Evolutionary conservation across 164 flowering plant genomes (phyloP).

Genomic region (Paratinospora sagittata): DNA sequence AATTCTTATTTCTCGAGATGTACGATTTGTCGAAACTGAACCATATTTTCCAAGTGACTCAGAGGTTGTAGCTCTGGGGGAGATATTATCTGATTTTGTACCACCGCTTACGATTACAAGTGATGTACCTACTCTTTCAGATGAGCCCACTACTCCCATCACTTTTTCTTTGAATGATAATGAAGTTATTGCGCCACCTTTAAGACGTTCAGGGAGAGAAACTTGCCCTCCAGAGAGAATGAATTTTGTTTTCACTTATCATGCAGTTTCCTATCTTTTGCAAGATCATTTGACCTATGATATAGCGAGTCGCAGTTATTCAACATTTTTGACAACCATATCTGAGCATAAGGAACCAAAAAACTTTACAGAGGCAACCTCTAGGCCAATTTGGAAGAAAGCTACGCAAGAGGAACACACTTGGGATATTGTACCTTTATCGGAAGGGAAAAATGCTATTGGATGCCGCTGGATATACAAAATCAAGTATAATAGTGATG

Average conservation of each 20-base stretch:
- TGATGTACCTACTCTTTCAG: background rate
- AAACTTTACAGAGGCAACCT: background rate
- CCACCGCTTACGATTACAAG: background rate
- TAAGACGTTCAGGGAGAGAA: background rate
- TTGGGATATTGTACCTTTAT: constrained; percentile 2
- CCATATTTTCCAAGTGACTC: background rate
- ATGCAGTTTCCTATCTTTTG: background rate
- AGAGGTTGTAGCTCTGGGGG: background rate
- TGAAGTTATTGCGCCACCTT: background rate
- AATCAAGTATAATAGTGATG: constrained; percentile 5
- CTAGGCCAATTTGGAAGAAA: background rate
- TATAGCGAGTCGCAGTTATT: background rate
- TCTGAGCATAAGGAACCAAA: background rate
- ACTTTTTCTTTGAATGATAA: background rate
- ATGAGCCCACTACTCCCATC: background rate
- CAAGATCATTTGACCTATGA: background rate
- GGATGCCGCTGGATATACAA: constrained; percentile 3
- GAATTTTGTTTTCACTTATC: background rate
- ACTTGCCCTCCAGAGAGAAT: background rate
- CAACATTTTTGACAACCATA: background rate
- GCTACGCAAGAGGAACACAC: constrained; percentile 8
- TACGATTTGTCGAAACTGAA: background rate
- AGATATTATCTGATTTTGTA: background rate
- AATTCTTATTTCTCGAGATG: background rate
- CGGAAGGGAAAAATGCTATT: background rate